Conservation (phyloP, 176 grass and related monocot genomes). For the Echinochloa phyllopogon region DNA sequence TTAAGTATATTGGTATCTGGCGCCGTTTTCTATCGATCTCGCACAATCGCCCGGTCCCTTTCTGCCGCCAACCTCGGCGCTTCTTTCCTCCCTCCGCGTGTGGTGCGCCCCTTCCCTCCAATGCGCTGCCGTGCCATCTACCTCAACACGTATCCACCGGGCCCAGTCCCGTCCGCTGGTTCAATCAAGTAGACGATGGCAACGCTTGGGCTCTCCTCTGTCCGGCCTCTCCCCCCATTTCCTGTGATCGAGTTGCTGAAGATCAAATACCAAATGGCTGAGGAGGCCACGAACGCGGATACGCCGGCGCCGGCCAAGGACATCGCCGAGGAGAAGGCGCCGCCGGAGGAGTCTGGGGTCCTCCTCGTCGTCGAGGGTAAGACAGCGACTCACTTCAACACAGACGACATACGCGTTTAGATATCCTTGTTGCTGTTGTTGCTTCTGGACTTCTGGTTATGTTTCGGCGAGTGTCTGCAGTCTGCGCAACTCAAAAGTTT, state of each 20-base stretch:
- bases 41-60: background rate
- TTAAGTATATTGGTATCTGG: no score
- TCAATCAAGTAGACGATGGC: background rate
- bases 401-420: no score
- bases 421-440: no score
- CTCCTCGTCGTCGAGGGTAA: slow-evolving; percentile 45
- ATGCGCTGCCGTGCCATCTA: slow-evolving; percentile 5
- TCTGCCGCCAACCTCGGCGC: no score
- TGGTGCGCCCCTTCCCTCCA: background rate
- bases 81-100: background rate
- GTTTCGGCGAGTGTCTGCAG: background rate
- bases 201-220: background rate
- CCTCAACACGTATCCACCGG: background rate
- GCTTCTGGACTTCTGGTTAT: no score
- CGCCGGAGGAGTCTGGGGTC: slow-evolving; percentile 39
- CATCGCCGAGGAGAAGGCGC: slow-evolving; percentile 51
- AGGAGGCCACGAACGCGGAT: slow-evolving; percentile 46
- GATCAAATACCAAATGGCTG: slow-evolving; percentile 49
- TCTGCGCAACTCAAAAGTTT: background rate
- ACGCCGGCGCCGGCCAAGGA: slow-evolving; percentile 45
- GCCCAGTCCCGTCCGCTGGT: background rate
- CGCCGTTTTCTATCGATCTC: background rate
- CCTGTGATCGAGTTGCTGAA: background rate
- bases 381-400: background rate
- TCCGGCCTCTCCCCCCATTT: background rate